Evolutionary conservation across 345 rosid species (phyloP).

Genomic region (Populus ilicifolia): DNA sequence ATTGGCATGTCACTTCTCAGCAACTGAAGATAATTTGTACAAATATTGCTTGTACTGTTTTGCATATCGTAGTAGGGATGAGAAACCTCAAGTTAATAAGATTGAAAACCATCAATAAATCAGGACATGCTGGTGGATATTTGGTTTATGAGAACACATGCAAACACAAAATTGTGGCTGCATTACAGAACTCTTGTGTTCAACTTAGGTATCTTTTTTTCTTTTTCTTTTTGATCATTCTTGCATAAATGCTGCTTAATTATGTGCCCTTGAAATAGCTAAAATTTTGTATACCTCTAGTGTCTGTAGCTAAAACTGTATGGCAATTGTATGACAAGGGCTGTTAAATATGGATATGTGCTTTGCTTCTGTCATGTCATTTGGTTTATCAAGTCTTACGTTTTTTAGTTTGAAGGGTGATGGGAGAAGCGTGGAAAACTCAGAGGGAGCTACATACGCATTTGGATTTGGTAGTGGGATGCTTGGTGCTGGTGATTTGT

Average conservation of each 20-base stretch:
- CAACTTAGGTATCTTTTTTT: background rate
- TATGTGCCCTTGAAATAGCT: background rate
- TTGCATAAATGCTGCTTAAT: background rate
- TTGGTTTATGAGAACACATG: background rate
- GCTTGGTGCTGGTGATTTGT: slow-evolving; percentile 15
- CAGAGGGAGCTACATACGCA: slow-evolving; percentile 1
- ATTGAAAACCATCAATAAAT: background rate
- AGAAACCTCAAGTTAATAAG: background rate
- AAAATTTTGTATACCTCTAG: background rate
- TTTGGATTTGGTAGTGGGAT: slow-evolving; percentile 22
- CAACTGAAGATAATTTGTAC: background rate
- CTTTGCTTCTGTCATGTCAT: slow-evolving; percentile 3
- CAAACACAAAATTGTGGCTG: background rate
- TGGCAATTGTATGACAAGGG: background rate
- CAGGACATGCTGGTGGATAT: background rate
- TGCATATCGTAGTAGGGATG: background rate
- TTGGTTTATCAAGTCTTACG: slow-evolving; percentile 19
- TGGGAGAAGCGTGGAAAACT: slow-evolving; percentile 16
- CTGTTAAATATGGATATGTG: background rate
- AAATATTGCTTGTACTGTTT: background rate
- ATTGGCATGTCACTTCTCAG: background rate
- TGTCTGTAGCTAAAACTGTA: background rate
- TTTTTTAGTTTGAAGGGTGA: slow-evolving; percentile 30
- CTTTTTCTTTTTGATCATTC: background rate
- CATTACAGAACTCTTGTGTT: background rate